These are phyloP conservation scores for Phytophthora citrophthora DNA, from an alignment of 352 stramenopile genomes.

Conservation along the genomic window DNA sequence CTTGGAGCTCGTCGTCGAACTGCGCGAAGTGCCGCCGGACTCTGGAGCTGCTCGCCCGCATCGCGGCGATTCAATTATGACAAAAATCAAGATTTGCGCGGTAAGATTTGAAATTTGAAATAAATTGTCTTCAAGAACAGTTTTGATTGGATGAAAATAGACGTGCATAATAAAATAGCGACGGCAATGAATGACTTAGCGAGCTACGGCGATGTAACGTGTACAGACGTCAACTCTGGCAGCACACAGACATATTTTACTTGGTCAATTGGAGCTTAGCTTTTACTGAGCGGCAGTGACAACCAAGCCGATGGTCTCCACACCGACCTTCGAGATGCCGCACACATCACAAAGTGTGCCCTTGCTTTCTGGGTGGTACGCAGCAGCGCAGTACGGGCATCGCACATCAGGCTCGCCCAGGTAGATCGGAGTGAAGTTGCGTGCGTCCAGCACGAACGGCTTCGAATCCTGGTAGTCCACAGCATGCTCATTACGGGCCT, in stretches of 20 bases:
- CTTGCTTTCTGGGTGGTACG: conserved; percentile 89
- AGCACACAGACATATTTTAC: conserved; percentile 10
- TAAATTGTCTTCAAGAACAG: neutral
- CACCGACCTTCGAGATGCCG: conserved; percentile 92
- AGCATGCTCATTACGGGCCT: conserved; percentile 97
- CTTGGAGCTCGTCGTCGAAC: conserved; percentile 64
- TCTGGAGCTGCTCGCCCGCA: conserved; percentile 13
- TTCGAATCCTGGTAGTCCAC: conserved; percentile 98
- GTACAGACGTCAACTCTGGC: no score
- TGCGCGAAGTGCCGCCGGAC: conserved; percentile 43
- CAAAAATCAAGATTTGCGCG: conserved; percentile 30
- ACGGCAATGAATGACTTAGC: conserved; percentile 29
- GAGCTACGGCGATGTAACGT: neutral
- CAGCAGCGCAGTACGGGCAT: conserved; percentile 96
- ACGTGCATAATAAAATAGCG: conserved; percentile 24
- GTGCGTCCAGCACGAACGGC: conserved; percentile 95
- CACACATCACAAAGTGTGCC: conserved; percentile 94
- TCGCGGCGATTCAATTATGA: conserved; percentile 24
- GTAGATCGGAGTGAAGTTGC: conserved; percentile 97
- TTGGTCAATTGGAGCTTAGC: neutral
- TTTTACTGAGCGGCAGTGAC: conserved; percentile 66
- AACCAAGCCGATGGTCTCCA: conserved; percentile 96
- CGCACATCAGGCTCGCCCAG: conserved; percentile 86
- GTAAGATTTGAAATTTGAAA: conserved; percentile 30
- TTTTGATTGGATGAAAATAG: conserved; percentile 13